Evolutionary conservation across 2,329 filamentous ascomycete genomes (phyloP), one percentile per base, ranked within the genome.

Genomic region (Ciborinia camelliae): DNA sequence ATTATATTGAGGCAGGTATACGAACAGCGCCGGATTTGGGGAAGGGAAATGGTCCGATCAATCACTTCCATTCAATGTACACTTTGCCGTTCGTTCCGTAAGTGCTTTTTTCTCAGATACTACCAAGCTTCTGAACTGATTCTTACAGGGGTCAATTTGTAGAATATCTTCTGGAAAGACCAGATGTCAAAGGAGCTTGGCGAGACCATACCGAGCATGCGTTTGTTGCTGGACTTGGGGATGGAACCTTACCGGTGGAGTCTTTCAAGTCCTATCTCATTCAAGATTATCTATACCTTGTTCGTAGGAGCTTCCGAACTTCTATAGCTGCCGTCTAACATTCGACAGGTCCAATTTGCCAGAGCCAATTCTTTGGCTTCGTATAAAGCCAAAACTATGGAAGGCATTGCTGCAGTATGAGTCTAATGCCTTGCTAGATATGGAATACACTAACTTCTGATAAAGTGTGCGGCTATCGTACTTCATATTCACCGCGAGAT

Each of bases 281-380:
- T 12, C 94, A 98, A 72, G 94, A 98, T 73, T 97, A 97, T 73
- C 81, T 97, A 5, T 98, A 95, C 73, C 79, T 97, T 51, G 90
- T 95, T 72, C 50, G 81, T 73, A 20, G 23, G 18, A 10, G 12
- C 4, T n/a, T 4, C 12, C 4, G 9, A 32, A 39, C 4, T n/a
- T 59, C 32, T 14, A 59, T 50, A 26, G 3, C 41, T 30, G 3
- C 4, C 8, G 23, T n/a, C 53, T 63, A 26, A 63, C 43, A 23
- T 32, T 1, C 18, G 18, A 6, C 45, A 92, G 89, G 83, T 90
- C 54, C 93, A 97, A 73, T 98, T 97, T 77, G 88, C 92, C 2
- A 84, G 94, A 70, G 92, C 92, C 53, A 94, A 92, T 74, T 89
- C 92, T 9, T 81, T 98, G 10, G 90, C 91, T 2, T 87, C 89